Percentiles rank a stretch among this genome's conserved stretches.
Evolutionary conservation across 1,284 basidiomycete species (phyloP).

Genomic region (Cryptococcus sp.): DNA sequence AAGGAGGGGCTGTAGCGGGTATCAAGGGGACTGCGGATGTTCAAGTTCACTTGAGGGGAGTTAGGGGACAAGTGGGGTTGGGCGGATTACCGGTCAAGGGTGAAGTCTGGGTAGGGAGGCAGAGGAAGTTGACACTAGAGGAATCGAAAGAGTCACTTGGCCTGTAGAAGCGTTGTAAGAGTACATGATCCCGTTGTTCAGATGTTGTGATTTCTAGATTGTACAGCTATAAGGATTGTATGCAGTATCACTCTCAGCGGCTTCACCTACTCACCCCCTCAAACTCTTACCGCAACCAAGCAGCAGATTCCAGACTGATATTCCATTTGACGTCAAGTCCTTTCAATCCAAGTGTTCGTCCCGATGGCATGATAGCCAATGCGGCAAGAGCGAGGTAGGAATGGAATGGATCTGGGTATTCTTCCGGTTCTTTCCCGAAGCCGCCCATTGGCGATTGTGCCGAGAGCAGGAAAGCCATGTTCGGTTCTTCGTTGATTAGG

Average conservation of each 20-base stretch:
- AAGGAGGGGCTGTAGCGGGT: conserved; percentile 45
- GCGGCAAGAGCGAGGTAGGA: conserved; percentile 83
- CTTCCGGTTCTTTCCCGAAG: conserved; percentile 71
- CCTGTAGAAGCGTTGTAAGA: neutral
- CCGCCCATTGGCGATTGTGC: conserved; percentile 85
- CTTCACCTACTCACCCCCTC: conserved; percentile 4
- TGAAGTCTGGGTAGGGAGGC: conserved; percentile 37
- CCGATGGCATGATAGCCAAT: conserved; percentile 49
- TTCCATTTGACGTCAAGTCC: conserved; percentile 66
- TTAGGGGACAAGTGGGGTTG: conserved; percentile 26
- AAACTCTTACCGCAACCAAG: conserved; percentile 56
- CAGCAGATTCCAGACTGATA: conserved; percentile 58
- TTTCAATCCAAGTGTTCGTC: conserved; percentile 56
- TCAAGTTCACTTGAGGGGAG: conserved; percentile 25
- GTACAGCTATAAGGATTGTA: neutral
- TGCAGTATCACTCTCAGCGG: neutral
- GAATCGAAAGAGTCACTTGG: neutral
- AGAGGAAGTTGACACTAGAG: neutral
- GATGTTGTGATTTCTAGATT: conserved; percentile 1
- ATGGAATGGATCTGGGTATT: conserved; percentile 83
- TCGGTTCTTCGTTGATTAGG: conserved; percentile 55
- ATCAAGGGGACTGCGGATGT: conserved; percentile 41
- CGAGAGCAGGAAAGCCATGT: conserved; percentile 61
- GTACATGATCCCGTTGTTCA: neutral
- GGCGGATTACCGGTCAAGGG: conserved; percentile 39